Percentiles rank a stretch among this genome's conserved stretches.
Evolutionary conservation across 352 stramenopile species (phyloP).

Genomic region (Globisporangium alternatum): DNA sequence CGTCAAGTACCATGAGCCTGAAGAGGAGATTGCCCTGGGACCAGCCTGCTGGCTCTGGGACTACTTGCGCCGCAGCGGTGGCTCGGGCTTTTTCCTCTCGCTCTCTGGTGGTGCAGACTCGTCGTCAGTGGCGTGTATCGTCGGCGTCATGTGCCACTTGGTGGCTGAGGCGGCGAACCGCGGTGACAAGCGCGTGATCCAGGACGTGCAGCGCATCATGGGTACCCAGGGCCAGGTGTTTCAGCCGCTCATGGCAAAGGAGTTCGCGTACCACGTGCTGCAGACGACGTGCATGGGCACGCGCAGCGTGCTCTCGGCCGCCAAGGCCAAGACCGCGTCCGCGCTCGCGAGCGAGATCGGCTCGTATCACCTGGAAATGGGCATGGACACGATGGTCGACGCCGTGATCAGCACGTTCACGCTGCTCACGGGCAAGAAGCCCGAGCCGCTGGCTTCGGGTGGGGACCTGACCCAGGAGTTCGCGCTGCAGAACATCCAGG

Average conservation of each 20-base stretch:
- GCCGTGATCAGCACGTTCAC: constrained; percentile 77
- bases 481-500: constrained; percentile 99
- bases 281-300: constrained; percentile 99
- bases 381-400: constrained; percentile 95
- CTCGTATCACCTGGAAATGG: constrained; percentile 94
- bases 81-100: constrained; percentile 94
- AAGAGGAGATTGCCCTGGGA: constrained; percentile 97
- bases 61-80: constrained; percentile 92
- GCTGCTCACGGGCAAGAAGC: constrained; percentile 86
- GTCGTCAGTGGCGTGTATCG: constrained; percentile 94
- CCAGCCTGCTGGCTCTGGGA: constrained; percentile 99
- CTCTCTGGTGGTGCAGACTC: constrained; percentile 97
- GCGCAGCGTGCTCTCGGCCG: constrained; percentile 92
- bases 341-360: constrained; percentile 91
- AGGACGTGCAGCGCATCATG: constrained; percentile 85
- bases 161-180: constrained; percentile 85
- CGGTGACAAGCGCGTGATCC: constrained; percentile 74
- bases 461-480: constrained; percentile 94
- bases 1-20: constrained; percentile 81
- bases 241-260: constrained; percentile 64
- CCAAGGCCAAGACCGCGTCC: constrained; percentile 88
- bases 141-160: constrained; percentile 97
- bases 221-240: constrained; percentile 55
- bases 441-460: constrained; percentile 85
- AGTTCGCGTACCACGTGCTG: constrained; percentile 92